A percentile compares a stretch with the other conserved stretches of the same genome.
phyloP scores from a whole-genome alignment of 257 asterid genomes.

The Nicotiana obtusifolia region DNA sequence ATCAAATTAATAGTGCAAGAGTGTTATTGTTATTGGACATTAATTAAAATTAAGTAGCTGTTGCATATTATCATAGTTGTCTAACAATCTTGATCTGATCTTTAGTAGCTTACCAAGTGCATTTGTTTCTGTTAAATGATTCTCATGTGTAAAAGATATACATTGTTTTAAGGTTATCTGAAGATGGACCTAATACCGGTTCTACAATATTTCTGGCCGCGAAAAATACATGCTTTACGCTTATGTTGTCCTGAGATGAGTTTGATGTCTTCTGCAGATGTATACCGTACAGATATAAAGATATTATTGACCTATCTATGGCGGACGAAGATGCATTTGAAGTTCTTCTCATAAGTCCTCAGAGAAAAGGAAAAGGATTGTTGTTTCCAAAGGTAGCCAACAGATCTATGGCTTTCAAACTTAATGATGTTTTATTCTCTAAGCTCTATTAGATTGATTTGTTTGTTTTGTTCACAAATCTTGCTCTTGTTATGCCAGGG shows the following conservation, averaged over 20 bases:
- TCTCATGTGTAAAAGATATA: no score
- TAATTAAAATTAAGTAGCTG: no score
- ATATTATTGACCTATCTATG: conserved; percentile 17
- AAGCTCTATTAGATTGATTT: neutral
- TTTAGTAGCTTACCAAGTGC: no score
- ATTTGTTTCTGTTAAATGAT: no score
- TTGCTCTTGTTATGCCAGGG: conserved; percentile 42
- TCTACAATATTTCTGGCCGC: no score
- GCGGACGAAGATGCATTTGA: conserved; percentile 63
- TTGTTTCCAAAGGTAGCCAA: conserved; percentile 73
- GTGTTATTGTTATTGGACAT: no score
- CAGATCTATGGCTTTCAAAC: neutral
- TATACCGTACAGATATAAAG: conserved; percentile 70
- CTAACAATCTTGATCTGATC: no score
- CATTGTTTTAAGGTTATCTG: no score
- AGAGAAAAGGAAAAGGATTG: conserved; percentile 80
- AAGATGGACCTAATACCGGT: no score
- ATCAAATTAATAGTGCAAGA: no score
- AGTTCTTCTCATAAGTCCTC: conserved; percentile 72
- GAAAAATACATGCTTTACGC: no score
- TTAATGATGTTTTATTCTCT: neutral
- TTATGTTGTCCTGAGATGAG: neutral
- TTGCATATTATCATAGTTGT: no score
- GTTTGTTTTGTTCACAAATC: neutral
- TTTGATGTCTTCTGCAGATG: conserved; percentile 48